A percentile compares a stretch with the other conserved stretches of the same genome.
phyloP scores from a whole-genome alignment of 1,139 yeast species.

The Candida sp. region DNA sequence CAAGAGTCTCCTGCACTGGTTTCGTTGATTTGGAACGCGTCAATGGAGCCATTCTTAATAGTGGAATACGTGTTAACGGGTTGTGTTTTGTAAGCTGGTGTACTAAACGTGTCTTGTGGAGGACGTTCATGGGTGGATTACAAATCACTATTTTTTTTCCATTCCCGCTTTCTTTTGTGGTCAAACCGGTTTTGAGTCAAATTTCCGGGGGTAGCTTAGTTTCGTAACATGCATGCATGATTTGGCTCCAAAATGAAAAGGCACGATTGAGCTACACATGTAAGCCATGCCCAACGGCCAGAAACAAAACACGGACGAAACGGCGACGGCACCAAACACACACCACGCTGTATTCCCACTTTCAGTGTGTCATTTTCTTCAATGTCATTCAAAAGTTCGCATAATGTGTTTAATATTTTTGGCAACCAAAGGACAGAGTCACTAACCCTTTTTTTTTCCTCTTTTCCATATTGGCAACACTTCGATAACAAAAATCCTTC shows the following conservation, averaged over 20 bases:
- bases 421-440: not conserved
- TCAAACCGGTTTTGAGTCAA: not conserved
- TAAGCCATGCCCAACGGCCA: too few species aligned
- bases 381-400: not conserved
- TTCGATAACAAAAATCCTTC: not conserved
- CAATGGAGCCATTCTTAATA: not conserved
- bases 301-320: too few species aligned
- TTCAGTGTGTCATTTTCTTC: not conserved
- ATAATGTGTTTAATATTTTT: not conserved
- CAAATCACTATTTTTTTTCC: not conserved
- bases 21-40: slow-evolving; percentile 1
- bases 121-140: too few species aligned
- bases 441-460: not conserved
- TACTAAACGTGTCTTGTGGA: too few species aligned
- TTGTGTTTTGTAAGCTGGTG: not conserved
- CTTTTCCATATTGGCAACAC: not conserved
- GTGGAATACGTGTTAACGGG: not conserved
- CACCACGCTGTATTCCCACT: not conserved
- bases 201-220: not conserved
- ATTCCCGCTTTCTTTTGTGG: not conserved
- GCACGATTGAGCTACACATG: too few species aligned
- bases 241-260: not conserved
- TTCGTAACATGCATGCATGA: not conserved
- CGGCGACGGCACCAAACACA: too few species aligned
- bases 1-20: not conserved